These are phyloP conservation scores for Chamaecrista fasciculata DNA, from an alignment of 306 rosid genomes.

Conservation along the genomic window DNA sequence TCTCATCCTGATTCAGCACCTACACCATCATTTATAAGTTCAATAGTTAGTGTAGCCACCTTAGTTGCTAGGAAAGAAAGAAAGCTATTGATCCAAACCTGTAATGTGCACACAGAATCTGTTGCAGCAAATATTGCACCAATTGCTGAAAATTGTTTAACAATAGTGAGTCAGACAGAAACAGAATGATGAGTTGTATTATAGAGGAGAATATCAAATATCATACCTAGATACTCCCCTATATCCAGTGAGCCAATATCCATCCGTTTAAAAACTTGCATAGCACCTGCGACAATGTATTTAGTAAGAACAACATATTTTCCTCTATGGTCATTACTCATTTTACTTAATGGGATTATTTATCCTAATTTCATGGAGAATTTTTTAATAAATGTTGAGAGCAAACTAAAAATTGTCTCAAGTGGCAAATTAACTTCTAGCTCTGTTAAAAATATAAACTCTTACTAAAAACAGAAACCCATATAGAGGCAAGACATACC, in stretches of 20 bases:
- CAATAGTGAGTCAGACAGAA: conserved; percentile 26
- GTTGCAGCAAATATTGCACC: conserved; percentile 98
- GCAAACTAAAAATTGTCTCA: not conserved
- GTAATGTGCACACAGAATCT: conserved; percentile 98
- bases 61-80: conserved; percentile 21
- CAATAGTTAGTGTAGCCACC: conserved; percentile 21
- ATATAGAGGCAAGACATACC: conserved; percentile 48
- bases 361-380: not conserved
- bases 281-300: conserved; percentile 67
- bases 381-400: conserved; percentile 3
- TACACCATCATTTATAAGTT: conserved; percentile 45
- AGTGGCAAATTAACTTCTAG: not conserved
- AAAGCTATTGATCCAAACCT: conserved; percentile 51
- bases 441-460: not conserved
- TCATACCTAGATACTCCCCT: conserved; percentile 75
- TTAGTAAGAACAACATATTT: conserved; percentile 29
- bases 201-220: conserved; percentile 11
- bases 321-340: not conserved
- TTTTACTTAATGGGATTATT: not conserved
- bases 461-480: not conserved
- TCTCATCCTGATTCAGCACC: conserved; percentile 95
- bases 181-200: conserved; percentile 20
- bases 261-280: conserved; percentile 60
- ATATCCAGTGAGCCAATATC: conserved; percentile 66
- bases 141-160: conserved; percentile 56